Conservation (phyloP, 176 grass and related monocot species). For the Oryza longistaminata region DNA sequence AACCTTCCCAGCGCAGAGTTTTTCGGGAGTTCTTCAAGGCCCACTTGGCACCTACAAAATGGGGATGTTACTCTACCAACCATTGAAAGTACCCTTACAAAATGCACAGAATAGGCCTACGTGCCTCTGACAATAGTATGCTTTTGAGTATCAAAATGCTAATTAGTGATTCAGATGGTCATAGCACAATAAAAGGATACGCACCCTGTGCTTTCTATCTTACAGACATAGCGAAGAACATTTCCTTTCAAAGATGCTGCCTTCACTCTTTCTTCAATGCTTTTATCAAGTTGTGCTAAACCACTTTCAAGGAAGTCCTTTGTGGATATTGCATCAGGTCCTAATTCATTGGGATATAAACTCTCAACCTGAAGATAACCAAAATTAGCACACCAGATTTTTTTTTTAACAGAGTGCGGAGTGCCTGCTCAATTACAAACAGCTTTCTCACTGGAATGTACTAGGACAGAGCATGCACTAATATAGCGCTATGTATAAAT, state of each 20-base stretch:
- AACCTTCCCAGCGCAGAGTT: conserved; percentile 83
- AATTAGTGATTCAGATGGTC: background rate
- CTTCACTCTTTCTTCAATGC: conserved; percentile 66
- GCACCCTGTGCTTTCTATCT: conserved; percentile 62
- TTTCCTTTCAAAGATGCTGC: conserved; percentile 78
- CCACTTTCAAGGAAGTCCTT: conserved; percentile 71
- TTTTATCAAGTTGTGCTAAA: conserved; percentile 62
- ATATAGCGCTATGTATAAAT: background rate
- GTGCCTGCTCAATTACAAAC: background rate
- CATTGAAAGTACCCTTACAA: background rate
- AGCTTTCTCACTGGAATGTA: background rate
- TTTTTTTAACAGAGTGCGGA: too few species aligned
- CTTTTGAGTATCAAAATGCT: background rate
- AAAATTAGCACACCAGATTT: background rate
- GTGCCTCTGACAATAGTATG: background rate
- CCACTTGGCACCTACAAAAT: conserved; percentile 77
- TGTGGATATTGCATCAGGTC: conserved; percentile 63
- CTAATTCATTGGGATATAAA: conserved; percentile 81
- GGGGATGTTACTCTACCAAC: background rate
- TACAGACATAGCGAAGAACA: conserved; percentile 83
- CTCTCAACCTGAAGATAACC: conserved; percentile 73
- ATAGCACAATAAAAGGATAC: conserved; percentile 14
- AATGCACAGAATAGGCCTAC: background rate
- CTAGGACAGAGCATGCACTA: background rate
- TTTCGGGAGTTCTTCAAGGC: conserved; percentile 82